Percentiles rank a stretch among this genome's conserved stretches.
Evolutionary conservation across 768 basidiomycete genomes (phyloP).

Genomic region (Boletus edulis): DNA sequence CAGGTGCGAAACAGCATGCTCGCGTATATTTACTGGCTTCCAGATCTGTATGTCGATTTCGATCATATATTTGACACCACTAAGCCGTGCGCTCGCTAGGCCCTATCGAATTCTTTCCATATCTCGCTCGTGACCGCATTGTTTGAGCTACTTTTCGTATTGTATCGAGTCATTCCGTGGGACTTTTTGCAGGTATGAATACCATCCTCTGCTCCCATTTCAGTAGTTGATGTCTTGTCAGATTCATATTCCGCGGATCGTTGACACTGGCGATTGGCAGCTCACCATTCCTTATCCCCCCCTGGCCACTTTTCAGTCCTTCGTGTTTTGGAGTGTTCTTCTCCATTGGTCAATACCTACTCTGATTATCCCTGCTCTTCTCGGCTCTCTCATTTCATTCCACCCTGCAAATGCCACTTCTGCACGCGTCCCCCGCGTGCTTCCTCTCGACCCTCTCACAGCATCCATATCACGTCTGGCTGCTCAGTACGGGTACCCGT

Average conservation of each 20-base stretch:
- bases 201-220: not conserved
- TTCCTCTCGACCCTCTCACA: slow-evolving; percentile 57
- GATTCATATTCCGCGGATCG: slow-evolving; percentile 15
- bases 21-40: slow-evolving; percentile 19
- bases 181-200: slow-evolving; percentile 38
- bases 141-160: slow-evolving; percentile 52
- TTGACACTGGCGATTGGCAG: slow-evolving; percentile 7
- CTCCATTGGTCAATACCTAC: slow-evolving; percentile 65
- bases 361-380: slow-evolving; percentile 52
- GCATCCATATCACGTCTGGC: slow-evolving; percentile 65
- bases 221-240: slow-evolving; percentile 6
- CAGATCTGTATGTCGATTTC: slow-evolving; percentile 25
- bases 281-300: slow-evolving; percentile 49
- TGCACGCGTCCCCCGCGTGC: slow-evolving; percentile 19
- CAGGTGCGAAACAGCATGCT: slow-evolving; percentile 17
- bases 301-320: slow-evolving; percentile 40
- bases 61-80: not conserved
- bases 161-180: slow-evolving; percentile 56
- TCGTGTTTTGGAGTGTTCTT: slow-evolving; percentile 52
- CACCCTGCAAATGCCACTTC: slow-evolving; percentile 37
- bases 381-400: slow-evolving; percentile 65
- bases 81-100: slow-evolving; percentile 33
- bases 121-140: slow-evolving; percentile 56
- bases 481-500: slow-evolving; percentile 58
- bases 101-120: slow-evolving; percentile 63